Base-by-base conservation (phyloP, 2,329 filamentous ascomycete genomes). In the Diaporthe sp. region DNA sequence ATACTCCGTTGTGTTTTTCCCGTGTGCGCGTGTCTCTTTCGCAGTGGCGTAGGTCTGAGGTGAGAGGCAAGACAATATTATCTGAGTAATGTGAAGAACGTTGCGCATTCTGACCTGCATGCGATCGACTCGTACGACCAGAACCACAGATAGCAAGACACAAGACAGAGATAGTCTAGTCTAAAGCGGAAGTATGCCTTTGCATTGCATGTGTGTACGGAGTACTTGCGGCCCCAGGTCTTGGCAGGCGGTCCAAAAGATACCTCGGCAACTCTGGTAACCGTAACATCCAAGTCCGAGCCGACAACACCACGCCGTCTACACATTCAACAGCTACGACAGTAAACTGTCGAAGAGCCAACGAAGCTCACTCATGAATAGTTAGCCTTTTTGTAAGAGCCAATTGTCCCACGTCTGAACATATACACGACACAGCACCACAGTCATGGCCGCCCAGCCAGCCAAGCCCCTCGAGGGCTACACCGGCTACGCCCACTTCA, bases 401-500 rank as follows among this genome's bases (percentile, higher is more conserved):
- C 13, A 3, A 2, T 8, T 68, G 13, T 25, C 2, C 3, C 28
- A 37, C 28, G 9, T 37, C 20, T 12, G 10, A 22, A 3, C 3
- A 17, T 7, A 47, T 13, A 58, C 63, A 44, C 65, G 15, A 15
- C 37, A 37, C 22, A 12, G 6, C 53, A 37, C 39, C 68, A 8
- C 25, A 51, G 34, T 47, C 37, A 77, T 77, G 75, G 61, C 73
- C 71, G 39, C 65, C 39, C 68, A 55, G 63, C 34, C 42, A 57
- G 34, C 65, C 55, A 67, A 55, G 57, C 47, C 73, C n/a, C 47
- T 76, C 1, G 13, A 47, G 9, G 76, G 51, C 72, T 89, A 90
- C 82, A 78, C 84, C 53, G 78, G 79, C 49, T 93, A 91, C 85
- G 86, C 92, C 79, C 88, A 94, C 87, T 95, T 95, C 89, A 91